Evolutionary conservation across 1,284 basidiomycete genomes (phyloP).

Genomic region (Malassezia globosa): DNA sequence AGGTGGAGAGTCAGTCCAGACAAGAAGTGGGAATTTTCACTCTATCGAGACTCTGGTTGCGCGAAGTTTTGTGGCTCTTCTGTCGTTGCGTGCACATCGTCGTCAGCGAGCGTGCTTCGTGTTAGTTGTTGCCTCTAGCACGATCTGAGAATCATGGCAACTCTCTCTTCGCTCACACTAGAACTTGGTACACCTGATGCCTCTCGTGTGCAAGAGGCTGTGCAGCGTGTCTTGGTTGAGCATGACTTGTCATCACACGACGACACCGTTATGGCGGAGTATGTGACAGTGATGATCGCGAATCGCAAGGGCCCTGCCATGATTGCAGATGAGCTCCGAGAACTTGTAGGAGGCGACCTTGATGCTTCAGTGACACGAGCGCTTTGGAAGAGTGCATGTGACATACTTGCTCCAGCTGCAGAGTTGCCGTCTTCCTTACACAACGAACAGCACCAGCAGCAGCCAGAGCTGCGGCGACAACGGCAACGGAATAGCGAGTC

Average conservation of each 20-base stretch:
- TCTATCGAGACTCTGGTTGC: no score
- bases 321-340: conserved; percentile 37
- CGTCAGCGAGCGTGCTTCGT: no score
- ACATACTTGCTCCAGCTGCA: background rate
- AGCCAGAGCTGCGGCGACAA: no score
- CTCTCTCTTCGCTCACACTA: conserved; percentile 19
- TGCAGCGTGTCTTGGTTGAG: conserved; percentile 29
- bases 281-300: conserved; percentile 46
- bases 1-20: no score
- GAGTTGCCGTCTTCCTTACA: no score
- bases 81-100: no score
- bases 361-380: conserved; percentile 27
- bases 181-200: conserved; percentile 24
- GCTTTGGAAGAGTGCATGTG: conserved; percentile 30
- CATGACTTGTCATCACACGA: conserved; percentile 27
- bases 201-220: conserved; percentile 22
- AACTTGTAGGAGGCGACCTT: conserved; percentile 38
- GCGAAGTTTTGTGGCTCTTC: no score
- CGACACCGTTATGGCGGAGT: conserved; percentile 43
- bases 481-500: no score
- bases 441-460: background rate
- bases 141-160: no score
- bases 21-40: no score
- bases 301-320: conserved; percentile 37
- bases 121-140: no score